Conservation (phyloP, 2,329 filamentous ascomycete genomes). For the Botrytis paeoniae region DNA sequence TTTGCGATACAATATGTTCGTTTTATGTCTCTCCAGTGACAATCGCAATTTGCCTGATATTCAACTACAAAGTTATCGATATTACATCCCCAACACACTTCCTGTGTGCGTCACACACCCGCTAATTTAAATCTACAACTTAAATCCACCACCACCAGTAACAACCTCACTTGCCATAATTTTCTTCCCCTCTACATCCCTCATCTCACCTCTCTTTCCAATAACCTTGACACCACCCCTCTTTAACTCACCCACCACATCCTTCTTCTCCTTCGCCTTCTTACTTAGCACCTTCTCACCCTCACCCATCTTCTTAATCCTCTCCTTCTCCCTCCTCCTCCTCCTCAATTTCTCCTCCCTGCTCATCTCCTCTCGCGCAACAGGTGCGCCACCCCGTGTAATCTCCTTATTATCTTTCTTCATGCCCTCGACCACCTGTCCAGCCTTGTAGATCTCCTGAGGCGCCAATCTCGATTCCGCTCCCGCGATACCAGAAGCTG, state of each 20-base stretch:
- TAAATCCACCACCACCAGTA: conserved; percentile 55
- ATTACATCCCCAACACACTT: background rate
- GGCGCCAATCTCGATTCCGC: conserved; percentile 78
- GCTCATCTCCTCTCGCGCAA: conserved; percentile 81
- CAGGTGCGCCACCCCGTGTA: conserved; percentile 72
- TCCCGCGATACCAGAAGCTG: conserved; percentile 68
- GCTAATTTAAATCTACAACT: conserved; percentile 48
- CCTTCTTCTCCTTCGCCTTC: conserved; percentile 55
- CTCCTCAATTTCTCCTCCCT: conserved; percentile 79
- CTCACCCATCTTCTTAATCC: conserved; percentile 66
- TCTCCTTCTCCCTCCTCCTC: conserved; percentile 81
- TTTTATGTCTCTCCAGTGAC: background rate
- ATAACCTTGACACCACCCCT: conserved; percentile 90
- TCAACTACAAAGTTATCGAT: background rate
- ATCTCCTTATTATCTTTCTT: conserved; percentile 65
- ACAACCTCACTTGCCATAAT: conserved; percentile 52
- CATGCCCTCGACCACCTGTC: conserved; percentile 58
- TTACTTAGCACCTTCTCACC: conserved; percentile 52
- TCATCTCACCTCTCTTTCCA: conserved; percentile 82
- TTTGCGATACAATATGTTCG: background rate
- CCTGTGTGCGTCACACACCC: background rate
- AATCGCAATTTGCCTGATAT: conserved; percentile 2
- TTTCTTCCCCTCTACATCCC: conserved; percentile 79
- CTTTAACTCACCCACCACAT: conserved; percentile 57
- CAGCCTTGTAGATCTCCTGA: conserved; percentile 89